These are phyloP conservation scores for Gremmenia infestans DNA, from an alignment of 2,329 filamentous ascomycete genomes.

Conservation along the genomic window DNA sequence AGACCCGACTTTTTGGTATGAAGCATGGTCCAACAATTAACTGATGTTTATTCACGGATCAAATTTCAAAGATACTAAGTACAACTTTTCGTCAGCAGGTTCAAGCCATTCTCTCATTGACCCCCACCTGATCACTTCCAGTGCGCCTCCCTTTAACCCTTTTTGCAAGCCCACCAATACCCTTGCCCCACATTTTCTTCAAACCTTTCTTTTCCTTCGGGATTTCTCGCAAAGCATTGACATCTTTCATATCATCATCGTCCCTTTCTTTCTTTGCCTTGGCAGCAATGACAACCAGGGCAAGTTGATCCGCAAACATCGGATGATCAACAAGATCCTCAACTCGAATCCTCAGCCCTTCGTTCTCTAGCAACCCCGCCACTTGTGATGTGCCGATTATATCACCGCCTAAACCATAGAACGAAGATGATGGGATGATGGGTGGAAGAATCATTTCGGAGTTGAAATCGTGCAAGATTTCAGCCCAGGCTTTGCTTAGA, in stretches of 20 bases:
- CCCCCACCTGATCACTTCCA: not conserved
- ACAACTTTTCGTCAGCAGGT: no score
- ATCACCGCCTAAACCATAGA: slow-evolving; percentile 11
- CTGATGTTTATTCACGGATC: no score
- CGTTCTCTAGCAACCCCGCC: not conserved
- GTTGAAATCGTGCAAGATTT: not conserved
- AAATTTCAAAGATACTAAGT: no score
- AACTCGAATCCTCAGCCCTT: slow-evolving; percentile 8
- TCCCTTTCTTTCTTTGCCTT: not conserved
- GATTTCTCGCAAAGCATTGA: not conserved
- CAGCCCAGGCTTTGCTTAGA: not conserved
- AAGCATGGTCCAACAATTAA: no score
- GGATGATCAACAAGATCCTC: slow-evolving; percentile 13
- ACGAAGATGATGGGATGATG: not conserved
- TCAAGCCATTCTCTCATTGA: not conserved
- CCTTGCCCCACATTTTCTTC: not conserved
- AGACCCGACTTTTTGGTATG: no score
- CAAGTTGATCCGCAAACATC: slow-evolving; percentile 10
- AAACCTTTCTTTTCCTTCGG: not conserved
- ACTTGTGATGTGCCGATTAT: slow-evolving; percentile 12
- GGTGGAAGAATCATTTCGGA: not conserved
- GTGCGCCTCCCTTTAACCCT: not conserved
- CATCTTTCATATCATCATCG: not conserved
- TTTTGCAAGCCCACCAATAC: not conserved
- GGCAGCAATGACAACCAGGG: not conserved